Conservation (phyloP, 441 rosid genomes). For the Macaranga tanarius region DNA sequence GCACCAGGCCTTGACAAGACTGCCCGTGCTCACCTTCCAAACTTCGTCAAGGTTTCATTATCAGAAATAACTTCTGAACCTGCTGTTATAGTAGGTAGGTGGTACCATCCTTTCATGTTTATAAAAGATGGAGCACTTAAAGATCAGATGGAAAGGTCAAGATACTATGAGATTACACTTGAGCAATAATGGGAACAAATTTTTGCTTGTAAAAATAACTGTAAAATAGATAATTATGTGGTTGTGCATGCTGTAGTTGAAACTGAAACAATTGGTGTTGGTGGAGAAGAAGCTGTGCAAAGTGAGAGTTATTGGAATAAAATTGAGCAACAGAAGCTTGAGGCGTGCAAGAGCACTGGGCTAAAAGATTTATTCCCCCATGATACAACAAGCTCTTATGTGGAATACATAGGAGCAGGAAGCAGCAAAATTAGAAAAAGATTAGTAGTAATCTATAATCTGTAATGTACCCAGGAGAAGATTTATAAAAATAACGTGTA, state of each 20-base stretch:
- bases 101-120: conserved; percentile 72
- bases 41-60: not conserved
- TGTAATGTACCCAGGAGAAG: too few species aligned
- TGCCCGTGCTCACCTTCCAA: too few species aligned
- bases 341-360: too few species aligned
- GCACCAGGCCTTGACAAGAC: too few species aligned
- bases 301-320: too few species aligned
- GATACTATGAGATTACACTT: conserved; percentile 48
- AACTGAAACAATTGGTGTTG: conserved; percentile 31
- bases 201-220: conserved; percentile 22
- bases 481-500: too few species aligned
- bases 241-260: conserved; percentile 35
- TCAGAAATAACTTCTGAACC: conserved; percentile 15
- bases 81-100: conserved; percentile 42
- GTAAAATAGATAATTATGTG: conserved; percentile 17
- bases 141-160: conserved; percentile 38
- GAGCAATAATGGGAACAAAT: conserved; percentile 56
- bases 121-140: conserved; percentile 37
- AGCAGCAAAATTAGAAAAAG: too few species aligned
- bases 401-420: too few species aligned
- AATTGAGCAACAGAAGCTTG: too few species aligned
- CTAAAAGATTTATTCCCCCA: too few species aligned
- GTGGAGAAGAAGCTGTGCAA: conserved; percentile 19
- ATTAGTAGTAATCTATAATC: too few species aligned
- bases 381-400: too few species aligned